phyloP scores from a whole-genome alignment of 495 filamentous ascomycete genomes.

The Beverwykella pulmonaria region DNA sequence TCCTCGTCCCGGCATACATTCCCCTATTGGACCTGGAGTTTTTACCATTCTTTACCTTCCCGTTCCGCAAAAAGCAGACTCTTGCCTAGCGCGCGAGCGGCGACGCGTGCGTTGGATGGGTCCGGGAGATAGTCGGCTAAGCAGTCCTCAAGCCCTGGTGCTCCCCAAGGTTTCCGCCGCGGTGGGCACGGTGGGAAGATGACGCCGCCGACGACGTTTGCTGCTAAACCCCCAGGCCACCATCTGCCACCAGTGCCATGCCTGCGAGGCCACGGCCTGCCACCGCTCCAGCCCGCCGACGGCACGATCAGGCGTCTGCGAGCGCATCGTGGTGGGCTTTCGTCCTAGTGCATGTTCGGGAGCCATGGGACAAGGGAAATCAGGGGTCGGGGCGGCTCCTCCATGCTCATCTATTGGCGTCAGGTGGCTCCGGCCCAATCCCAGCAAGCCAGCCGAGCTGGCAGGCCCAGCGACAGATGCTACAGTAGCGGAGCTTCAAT shows the following conservation, averaged over 20 bases:
- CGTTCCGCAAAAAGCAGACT: neutral
- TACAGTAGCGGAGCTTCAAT: conserved; percentile 20
- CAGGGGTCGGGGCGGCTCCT: conserved; percentile 13
- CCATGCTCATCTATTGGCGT: conserved; percentile 21
- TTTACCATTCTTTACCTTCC: neutral
- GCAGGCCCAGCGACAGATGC: conserved; percentile 10
- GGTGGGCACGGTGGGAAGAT: neutral
- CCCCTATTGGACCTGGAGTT: neutral
- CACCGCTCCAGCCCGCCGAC: neutral
- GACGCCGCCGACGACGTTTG: no score
- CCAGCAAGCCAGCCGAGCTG: neutral
- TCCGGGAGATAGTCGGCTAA: conserved; percentile 29
- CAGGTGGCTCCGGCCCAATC: neutral
- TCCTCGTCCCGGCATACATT: neutral
- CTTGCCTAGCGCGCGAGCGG: neutral
- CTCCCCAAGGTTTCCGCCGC: neutral
- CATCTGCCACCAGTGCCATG: no score
- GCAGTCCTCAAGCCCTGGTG: neutral
- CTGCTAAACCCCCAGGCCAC: no score
- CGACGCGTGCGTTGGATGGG: neutral
- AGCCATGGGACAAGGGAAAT: conserved; percentile 8
- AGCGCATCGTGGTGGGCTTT: neutral
- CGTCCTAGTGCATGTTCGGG: neutral
- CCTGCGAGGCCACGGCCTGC: neutral
- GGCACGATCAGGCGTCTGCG: neutral